Base-by-base conservation (phyloP, 1,284 basidiomycete species). In the Rugiboletus extremiorientalis region DNA sequence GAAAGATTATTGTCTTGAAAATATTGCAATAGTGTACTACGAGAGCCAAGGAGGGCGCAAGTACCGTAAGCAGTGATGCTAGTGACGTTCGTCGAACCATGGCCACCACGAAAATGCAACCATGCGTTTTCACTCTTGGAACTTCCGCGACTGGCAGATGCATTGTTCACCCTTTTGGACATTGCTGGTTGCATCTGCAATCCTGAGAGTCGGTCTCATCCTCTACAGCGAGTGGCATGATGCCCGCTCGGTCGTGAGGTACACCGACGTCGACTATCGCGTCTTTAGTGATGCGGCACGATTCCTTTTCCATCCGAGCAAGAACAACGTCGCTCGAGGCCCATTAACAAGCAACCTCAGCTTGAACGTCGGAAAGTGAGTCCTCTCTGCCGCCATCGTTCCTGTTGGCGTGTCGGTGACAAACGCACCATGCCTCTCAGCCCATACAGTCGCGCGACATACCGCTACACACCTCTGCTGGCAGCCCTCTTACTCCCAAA, bases 181-280 rank as follows among this genome's bases (percentile, higher is more conserved):
- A 65, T 71, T 89, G 43, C 69, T 91, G 34, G 33, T 79, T 22
- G 62, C 81, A 27, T 88, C 92, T 2, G 69, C 80, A 20, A 37
- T 80, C 27, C 68, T 95, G 46, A 86, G 94, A 52, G 71, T 91
- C 23, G 79, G 70, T 16, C 83, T 96, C 45, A 88, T 96, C 55
- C 67, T 88, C 8, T 96, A 94, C 72, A 93, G 92, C 68, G 88
- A 90, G 74, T 94, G 92, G 84, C 93, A 95, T 61, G 94, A 96
- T 67, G 82, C 82, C 5, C 85, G 78, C 60, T 91, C 89, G 3
- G 70, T 85, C n/a, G 84, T 98, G 33, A 95, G 95, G 70, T 99
- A 98, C 72, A 99, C 96, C 20, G 96, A 99, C 74, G 82, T 99
- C 57, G 97, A 99, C 76, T 99, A 98, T 74, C 83, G 87, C 42